phyloP scores from a whole-genome alignment of 176 grass and related monocot species.

The Rhipidocladum racemiflorum region DNA sequence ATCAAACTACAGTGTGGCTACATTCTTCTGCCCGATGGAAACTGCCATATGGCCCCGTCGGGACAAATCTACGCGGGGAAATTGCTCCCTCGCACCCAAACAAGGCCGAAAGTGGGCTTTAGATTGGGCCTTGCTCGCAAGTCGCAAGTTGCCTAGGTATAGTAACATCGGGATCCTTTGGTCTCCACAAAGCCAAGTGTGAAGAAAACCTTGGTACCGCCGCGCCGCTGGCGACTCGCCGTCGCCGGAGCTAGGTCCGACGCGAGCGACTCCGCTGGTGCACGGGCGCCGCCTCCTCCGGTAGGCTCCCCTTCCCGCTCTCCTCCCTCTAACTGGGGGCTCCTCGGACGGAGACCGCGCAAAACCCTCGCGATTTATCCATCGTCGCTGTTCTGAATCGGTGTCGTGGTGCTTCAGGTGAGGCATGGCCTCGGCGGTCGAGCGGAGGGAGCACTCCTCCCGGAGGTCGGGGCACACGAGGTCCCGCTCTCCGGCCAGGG shows the following conservation, averaged over 20 bases:
- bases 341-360: neutral
- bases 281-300: neutral
- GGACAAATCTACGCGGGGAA: too few relatives aligned
- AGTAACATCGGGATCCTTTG: neutral
- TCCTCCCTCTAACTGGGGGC: neutral
- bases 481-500: constrained; percentile 55
- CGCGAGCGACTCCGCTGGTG: neutral
- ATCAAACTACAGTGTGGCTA: neutral
- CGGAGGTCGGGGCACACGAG: constrained; percentile 31
- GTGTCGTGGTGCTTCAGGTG: constrained; percentile 22
- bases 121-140: neutral
- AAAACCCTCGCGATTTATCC: neutral
- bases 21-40: neutral
- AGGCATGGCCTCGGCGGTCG: constrained; percentile 69
- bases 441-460: constrained; percentile 45
- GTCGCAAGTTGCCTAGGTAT: neutral
- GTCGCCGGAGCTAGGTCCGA: neutral
- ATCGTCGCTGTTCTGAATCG: constrained; percentile 3
- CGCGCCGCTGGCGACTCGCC: neutral
- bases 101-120: neutral
- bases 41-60: neutral
- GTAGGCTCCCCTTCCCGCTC: neutral
- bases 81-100: too few relatives aligned
- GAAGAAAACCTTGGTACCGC: neutral
- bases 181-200: neutral